These are phyloP conservation scores for Poa annua DNA, from an alignment of 176 grass and related monocot genomes.

Conservation along the genomic window DNA sequence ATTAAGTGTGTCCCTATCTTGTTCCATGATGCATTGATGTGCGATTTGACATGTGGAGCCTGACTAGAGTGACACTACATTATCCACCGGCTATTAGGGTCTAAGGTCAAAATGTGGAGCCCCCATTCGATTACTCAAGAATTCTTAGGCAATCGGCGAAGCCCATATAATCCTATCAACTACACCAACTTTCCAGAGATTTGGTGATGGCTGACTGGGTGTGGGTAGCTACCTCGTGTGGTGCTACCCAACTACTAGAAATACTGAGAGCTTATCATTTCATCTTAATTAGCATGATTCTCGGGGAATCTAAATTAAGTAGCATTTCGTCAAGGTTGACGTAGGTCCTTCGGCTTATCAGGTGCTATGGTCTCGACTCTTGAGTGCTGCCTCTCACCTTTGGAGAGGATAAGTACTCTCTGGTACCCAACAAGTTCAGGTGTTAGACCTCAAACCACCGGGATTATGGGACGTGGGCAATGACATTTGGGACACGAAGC, in stretches of 20 bases:
- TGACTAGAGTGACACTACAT: slow-evolving; percentile 29
- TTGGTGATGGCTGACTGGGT: not conserved
- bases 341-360: not conserved
- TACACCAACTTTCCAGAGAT: slow-evolving; percentile 22
- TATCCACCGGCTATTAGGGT: slow-evolving; percentile 45
- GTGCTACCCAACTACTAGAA: not conserved
- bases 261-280: not conserved
- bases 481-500: not conserved
- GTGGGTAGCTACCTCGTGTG: not conserved
- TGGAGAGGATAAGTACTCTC: not conserved
- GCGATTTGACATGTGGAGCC: slow-evolving; percentile 39
- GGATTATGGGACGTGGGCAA: not conserved
- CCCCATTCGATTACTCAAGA: not conserved
- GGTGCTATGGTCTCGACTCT: not conserved
- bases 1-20: slow-evolving; percentile 6
- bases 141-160: not conserved
- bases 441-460: not conserved
- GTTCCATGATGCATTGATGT: slow-evolving; percentile 28
- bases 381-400: not conserved
- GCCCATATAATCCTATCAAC: slow-evolving; percentile 18
- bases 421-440: not conserved
- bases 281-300: not conserved
- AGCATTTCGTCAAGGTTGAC: not conserved
- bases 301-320: not conserved
- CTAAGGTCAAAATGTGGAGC: slow-evolving; percentile 13